Conservation (phyloP, 2,329 filamentous ascomycete species). For the Nothophoma quercina region DNA sequence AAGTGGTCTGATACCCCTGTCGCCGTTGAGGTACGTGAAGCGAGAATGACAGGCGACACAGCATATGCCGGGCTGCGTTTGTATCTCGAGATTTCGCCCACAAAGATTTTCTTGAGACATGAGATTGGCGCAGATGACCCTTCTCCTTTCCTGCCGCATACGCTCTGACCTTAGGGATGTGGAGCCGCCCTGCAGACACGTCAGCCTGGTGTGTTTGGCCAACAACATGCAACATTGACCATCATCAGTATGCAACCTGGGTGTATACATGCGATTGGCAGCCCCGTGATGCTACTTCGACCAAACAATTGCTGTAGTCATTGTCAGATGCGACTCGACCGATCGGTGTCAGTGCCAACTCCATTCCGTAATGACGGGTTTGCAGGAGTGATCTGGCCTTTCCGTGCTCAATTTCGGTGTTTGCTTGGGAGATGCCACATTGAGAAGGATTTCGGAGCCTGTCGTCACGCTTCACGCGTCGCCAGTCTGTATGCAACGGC, state of each 20-base stretch:
- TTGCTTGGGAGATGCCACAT: slow-evolving; percentile 10
- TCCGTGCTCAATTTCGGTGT: slow-evolving; percentile 12
- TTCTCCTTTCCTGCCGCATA: slow-evolving; percentile 18
- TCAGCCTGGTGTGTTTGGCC: slow-evolving; percentile 17
- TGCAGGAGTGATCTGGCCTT: slow-evolving; percentile 8
- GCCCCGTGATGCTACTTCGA: slow-evolving; percentile 3
- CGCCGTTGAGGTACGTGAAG: slow-evolving; percentile 36
- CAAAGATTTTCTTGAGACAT: slow-evolving; percentile 19
- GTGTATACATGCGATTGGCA: slow-evolving; percentile 4
- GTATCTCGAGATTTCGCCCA: slow-evolving; percentile 28
- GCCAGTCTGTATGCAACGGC: slow-evolving; percentile 14
- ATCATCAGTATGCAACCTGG: slow-evolving; percentile 7
- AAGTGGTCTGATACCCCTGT: slow-evolving; percentile 32
- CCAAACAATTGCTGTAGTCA: background rate
- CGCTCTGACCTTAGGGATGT: slow-evolving; percentile 21
- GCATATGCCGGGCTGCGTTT: slow-evolving; percentile 29
- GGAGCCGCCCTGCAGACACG: slow-evolving; percentile 17
- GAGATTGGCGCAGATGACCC: slow-evolving; percentile 28
- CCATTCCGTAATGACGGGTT: background rate
- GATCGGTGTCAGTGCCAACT: background rate
- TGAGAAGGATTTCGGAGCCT: slow-evolving; percentile 7
- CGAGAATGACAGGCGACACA: slow-evolving; percentile 42
- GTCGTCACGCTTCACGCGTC: slow-evolving; percentile 30
- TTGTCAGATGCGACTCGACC: slow-evolving; percentile 2
- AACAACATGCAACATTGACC: slow-evolving; percentile 19